Percentiles rank a stretch among this genome's conserved stretches.
phyloP scores from a whole-genome alignment of 1,284 basidiomycete genomes.

The Calocybe gambosa region DNA sequence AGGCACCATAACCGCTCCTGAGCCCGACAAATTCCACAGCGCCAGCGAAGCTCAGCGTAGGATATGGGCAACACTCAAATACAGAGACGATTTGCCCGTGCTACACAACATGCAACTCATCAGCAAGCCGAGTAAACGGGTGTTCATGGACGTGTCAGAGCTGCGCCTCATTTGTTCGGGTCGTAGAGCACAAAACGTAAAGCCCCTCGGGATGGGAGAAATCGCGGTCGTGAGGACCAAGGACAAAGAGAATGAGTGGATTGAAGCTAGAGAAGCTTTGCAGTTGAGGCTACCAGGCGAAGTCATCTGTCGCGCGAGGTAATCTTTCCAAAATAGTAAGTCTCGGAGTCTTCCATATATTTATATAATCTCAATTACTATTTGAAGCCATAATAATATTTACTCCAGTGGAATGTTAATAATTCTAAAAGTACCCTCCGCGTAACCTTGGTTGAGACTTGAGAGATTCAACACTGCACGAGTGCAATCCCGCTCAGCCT shows the following conservation, averaged over 20 bases:
- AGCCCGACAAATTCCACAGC: constrained; percentile 52
- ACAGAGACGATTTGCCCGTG: constrained; percentile 80
- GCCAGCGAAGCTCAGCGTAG: constrained; percentile 57
- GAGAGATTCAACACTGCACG: no score
- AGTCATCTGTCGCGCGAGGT: constrained; percentile 69
- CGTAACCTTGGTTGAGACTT: no score
- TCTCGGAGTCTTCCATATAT: neutral
- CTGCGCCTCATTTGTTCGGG: constrained; percentile 72
- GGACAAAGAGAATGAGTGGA: constrained; percentile 62
- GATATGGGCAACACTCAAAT: constrained; percentile 90
- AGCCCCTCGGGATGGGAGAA: constrained; percentile 79
- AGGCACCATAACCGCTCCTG: constrained; percentile 65
- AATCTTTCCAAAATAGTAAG: constrained; percentile 2
- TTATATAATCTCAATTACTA: no score
- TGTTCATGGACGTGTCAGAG: constrained; percentile 70
- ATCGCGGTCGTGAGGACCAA: constrained; percentile 76
- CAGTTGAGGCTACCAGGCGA: constrained; percentile 62
- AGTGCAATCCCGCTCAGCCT: no score
- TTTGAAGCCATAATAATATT: neutral
- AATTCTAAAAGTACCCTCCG: neutral
- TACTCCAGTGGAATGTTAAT: neutral
- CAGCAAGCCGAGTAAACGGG: constrained; percentile 66
- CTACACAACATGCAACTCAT: constrained; percentile 69
- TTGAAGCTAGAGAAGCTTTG: constrained; percentile 70
- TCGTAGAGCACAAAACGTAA: constrained; percentile 61